phyloP scores from a whole-genome alignment of 352 stramenopile genomes.

The Globisporangium viniferum region DNA sequence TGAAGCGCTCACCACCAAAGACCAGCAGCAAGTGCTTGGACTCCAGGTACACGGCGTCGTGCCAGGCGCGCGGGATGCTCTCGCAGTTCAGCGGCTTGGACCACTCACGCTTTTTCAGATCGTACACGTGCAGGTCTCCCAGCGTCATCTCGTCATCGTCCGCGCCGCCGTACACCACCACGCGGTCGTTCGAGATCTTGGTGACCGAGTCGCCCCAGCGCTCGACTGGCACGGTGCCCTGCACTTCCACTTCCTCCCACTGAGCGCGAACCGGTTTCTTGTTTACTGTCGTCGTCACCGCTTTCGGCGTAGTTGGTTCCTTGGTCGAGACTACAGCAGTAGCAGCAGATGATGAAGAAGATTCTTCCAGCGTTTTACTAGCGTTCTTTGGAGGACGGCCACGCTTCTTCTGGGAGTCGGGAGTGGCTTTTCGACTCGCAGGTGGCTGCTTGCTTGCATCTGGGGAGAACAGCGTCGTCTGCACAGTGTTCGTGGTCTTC shows the following conservation, averaged over 20 bases:
- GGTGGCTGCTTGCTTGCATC: slow-evolving; percentile 30
- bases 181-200: slow-evolving; percentile 76
- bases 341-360: neutral
- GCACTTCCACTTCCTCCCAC: slow-evolving; percentile 41
- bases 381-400: slow-evolving; percentile 22
- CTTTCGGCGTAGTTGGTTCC: slow-evolving; percentile 1
- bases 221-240: slow-evolving; percentile 34
- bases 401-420: slow-evolving; percentile 44
- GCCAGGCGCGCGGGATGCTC: slow-evolving; percentile 86
- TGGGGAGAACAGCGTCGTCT: slow-evolving; percentile 45
- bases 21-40: slow-evolving; percentile 89
- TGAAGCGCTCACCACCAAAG: slow-evolving; percentile 88
- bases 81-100: slow-evolving; percentile 87
- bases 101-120: slow-evolving; percentile 74
- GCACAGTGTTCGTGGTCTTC: slow-evolving; percentile 25
- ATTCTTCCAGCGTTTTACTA: neutral
- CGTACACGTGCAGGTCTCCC: slow-evolving; percentile 85
- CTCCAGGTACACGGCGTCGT: slow-evolving; percentile 87
- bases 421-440: slow-evolving; percentile 26
- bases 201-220: slow-evolving; percentile 91
- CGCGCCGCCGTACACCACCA: slow-evolving; percentile 92
- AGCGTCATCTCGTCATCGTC: slow-evolving; percentile 83
- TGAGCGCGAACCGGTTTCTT: slow-evolving; percentile 26
- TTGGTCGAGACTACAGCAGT: slow-evolving; percentile 1
- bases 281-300: slow-evolving; percentile 13